phyloP scores from a whole-genome alignment of 78 protist species.

The Dictyostelium citrinum region DNA sequence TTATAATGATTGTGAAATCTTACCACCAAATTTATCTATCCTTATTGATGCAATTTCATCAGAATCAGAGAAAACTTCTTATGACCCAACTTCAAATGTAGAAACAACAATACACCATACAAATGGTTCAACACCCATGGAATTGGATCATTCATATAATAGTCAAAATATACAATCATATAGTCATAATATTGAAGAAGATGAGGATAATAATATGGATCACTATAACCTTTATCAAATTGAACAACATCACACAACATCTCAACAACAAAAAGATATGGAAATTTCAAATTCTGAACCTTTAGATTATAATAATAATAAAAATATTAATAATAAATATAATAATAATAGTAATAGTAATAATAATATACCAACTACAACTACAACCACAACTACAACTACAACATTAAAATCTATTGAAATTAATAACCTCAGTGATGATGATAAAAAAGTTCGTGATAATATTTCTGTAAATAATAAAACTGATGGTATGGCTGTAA shows the following conservation, averaged over 20 bases:
- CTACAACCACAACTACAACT: background rate
- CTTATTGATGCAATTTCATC: constrained; percentile 53
- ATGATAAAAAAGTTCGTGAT: background rate
- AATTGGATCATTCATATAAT: background rate
- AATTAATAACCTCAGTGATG: background rate
- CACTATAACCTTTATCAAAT: background rate
- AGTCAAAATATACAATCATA: background rate
- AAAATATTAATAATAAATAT: background rate
- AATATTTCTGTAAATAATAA: background rate
- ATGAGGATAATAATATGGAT: background rate
- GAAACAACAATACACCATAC: background rate
- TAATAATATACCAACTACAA: background rate
- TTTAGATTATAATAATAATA: background rate
- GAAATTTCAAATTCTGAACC: background rate
- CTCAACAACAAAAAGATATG: background rate
- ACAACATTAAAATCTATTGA: background rate
- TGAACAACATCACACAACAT: background rate
- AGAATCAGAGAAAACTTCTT: constrained; percentile 6
- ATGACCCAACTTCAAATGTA: background rate
- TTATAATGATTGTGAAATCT: constrained; percentile 44
- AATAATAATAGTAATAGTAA: background rate
- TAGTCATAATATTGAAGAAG: background rate
- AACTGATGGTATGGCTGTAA: background rate
- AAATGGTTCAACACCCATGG: background rate
- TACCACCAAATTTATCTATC: constrained; percentile 55